Percentiles rank a stretch among this genome's conserved stretches.
Conservation (phyloP, 2,329 filamentous ascomycete genomes). For the Pseudogymnoascus sp. region DNA sequence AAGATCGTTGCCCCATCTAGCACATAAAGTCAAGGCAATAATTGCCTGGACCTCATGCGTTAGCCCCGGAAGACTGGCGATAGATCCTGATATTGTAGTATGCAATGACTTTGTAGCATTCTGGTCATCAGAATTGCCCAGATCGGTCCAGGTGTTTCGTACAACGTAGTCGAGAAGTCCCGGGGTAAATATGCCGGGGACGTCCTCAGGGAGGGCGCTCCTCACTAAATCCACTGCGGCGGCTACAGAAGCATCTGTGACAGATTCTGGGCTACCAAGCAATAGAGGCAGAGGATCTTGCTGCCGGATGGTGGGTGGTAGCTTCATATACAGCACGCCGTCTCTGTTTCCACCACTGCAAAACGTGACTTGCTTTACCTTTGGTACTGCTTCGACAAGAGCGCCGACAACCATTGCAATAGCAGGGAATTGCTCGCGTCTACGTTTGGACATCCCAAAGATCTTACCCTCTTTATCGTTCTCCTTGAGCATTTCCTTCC, state of each 20-base stretch:
- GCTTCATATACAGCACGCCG: conserved; percentile 66
- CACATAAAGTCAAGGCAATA: conserved; percentile 62
- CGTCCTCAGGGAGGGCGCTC: conserved; percentile 22
- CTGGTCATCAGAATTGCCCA: conserved; percentile 39
- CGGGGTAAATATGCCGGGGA: conserved; percentile 36
- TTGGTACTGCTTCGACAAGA: conserved; percentile 59
- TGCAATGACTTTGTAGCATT: conserved; percentile 66
- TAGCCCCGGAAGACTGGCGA: conserved; percentile 59
- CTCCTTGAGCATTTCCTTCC: conserved; percentile 40
- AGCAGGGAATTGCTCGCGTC: conserved; percentile 74
- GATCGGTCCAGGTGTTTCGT: conserved; percentile 42
- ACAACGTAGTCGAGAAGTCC: conserved; percentile 38
- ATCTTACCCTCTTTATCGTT: conserved; percentile 49
- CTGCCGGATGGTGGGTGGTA: conserved; percentile 50
- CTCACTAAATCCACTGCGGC: background rate
- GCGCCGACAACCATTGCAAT: conserved; percentile 74
- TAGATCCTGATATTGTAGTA: conserved; percentile 57
- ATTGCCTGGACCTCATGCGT: conserved; percentile 64
- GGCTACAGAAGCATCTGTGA: conserved; percentile 26
- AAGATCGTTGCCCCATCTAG: conserved; percentile 62
- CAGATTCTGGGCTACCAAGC: conserved; percentile 27
- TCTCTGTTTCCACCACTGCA: conserved; percentile 84
- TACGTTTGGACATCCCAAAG: conserved; percentile 71
- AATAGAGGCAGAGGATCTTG: conserved; percentile 52
- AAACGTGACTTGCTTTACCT: conserved; percentile 67